Evolutionary conservation across 495 filamentous ascomycete genomes (phyloP), one percentile per base, ranked within the genome.

Genomic region (Aspergillus cavernicola): DNA sequence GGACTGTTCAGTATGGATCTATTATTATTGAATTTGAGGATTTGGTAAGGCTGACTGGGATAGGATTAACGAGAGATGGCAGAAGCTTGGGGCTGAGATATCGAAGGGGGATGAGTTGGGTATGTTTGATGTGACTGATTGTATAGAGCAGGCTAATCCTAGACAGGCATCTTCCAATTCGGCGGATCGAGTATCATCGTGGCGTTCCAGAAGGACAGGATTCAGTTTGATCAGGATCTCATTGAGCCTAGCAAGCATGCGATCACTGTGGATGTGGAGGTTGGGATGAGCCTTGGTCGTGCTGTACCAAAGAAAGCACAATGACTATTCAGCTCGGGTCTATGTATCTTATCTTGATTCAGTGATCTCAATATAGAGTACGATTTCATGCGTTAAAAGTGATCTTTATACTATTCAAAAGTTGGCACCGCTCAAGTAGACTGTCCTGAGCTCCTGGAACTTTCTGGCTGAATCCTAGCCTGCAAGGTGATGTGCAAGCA

Each of bases 171-270:
- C 5, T 76, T 74, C 42, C 66, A 69, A 36, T 76, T 67, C 29
- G 70, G 73, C 15, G 73, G 71, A 3, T 73, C 66, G 33, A 67
- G 66, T 4, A 67, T 76, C 47, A 69, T 74, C 23, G 69, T 72
- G 18, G 54, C 68, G 11, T 76, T 71, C 45, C 60, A 70, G 31
- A 62, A 64, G 33, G 71, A 66, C 9, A 56, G 63, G 16, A 65
- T 73, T n/a, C 52, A 54, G 11, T 58, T 74, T 32, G 73, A 76
- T 41, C 61, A 67, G 35, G 73, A 76, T 56, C 50, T 76, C 33
- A 54, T 68, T 18, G 39, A 41, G 18, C 36, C 53, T 3, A 62
- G 60, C 33, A 55, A 59, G 23, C 12, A 57, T 16, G 43, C 37
- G 15, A 58, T 68, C 36, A 40, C 40, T 32, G 56, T 66, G 10